Evolutionary conservation across 1,284 basidiomycete genomes (phyloP).

Genomic region (Inonotus hispidus): DNA sequence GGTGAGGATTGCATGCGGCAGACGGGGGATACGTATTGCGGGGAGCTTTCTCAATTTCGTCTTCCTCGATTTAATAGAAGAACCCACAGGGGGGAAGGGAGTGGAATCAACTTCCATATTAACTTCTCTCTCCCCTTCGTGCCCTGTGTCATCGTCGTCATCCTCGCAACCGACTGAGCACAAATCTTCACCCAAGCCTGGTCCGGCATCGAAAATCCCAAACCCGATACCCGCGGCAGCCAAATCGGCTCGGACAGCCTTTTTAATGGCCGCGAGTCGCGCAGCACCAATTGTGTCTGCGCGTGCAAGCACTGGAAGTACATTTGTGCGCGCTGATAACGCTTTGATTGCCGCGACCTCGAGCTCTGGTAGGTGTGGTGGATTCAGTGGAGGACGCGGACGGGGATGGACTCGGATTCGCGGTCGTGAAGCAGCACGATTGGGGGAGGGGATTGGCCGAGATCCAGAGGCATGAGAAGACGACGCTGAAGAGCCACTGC

Average conservation of each 20-base stretch:
- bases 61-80: background rate
- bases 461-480: background rate
- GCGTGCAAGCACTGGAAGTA: constrained; percentile 91
- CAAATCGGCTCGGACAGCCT: constrained; percentile 70
- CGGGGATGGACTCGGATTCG: constrained; percentile 16
- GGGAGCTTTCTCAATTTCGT: background rate
- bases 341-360: constrained; percentile 90
- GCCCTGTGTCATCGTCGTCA: constrained; percentile 6
- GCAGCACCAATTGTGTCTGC: constrained; percentile 92
- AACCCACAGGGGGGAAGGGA: background rate
- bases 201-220: constrained; percentile 66
- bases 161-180: constrained; percentile 25
- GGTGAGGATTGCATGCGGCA: constrained; percentile 75
- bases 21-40: constrained; percentile 40
- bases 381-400: constrained; percentile 13
- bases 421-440: background rate
- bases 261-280: constrained; percentile 67
- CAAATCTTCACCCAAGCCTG: constrained; percentile 35
- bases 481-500: background rate
- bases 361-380: constrained; percentile 43
- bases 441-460: background rate
- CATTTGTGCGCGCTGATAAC: constrained; percentile 88
- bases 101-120: background rate
- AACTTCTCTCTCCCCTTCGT: background rate
- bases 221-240: constrained; percentile 78